Percentiles rank a stretch among this genome's conserved stretches.
Conservation (phyloP, 176 grass and related monocot genomes). For the Avena sativa region DNA sequence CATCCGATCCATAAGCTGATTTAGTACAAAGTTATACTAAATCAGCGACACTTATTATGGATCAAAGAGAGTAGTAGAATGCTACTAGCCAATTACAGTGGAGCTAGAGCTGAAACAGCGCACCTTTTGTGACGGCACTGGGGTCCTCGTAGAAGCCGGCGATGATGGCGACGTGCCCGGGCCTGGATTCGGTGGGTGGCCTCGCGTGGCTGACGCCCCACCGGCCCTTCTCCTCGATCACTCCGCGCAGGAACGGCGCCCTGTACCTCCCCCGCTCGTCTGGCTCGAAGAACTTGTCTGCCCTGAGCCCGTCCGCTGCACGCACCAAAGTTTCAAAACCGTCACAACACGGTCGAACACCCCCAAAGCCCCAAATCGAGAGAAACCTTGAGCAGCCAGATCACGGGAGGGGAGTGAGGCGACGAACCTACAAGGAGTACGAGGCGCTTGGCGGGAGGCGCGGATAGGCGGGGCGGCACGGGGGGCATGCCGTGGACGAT, state of each 20-base stretch:
- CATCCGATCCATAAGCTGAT: too few relatives aligned
- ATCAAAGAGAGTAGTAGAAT: too few relatives aligned
- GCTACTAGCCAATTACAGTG: background rate
- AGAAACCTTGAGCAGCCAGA: background rate
- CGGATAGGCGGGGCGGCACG: constrained; percentile 66
- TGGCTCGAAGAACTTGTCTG: constrained; percentile 96
- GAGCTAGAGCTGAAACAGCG: background rate
- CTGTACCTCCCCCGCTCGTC: constrained; percentile 69
- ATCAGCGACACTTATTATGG: too few relatives aligned
- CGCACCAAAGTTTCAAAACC: constrained; percentile 33
- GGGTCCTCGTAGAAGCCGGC: constrained; percentile 91
- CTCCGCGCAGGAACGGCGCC: constrained; percentile 83
- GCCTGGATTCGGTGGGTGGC: constrained; percentile 89
- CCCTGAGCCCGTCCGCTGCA: constrained; percentile 86
- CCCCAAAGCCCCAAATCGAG: constrained; percentile 8
- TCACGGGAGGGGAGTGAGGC: background rate
- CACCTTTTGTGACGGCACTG: constrained; percentile 91
- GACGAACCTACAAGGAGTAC: constrained; percentile 83
- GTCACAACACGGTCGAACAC: background rate
- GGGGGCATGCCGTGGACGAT: constrained; percentile 92
- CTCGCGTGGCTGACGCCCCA: constrained; percentile 96
- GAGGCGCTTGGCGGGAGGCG: constrained; percentile 79
- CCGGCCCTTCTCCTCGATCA: constrained; percentile 77
- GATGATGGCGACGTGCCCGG: constrained; percentile 86
- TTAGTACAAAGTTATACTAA: too few relatives aligned